Evolutionary conservation across 106 monocot genomes (phyloP), one percentile per base, ranked within the genome.

Genomic region (Dendrobium nobile): DNA sequence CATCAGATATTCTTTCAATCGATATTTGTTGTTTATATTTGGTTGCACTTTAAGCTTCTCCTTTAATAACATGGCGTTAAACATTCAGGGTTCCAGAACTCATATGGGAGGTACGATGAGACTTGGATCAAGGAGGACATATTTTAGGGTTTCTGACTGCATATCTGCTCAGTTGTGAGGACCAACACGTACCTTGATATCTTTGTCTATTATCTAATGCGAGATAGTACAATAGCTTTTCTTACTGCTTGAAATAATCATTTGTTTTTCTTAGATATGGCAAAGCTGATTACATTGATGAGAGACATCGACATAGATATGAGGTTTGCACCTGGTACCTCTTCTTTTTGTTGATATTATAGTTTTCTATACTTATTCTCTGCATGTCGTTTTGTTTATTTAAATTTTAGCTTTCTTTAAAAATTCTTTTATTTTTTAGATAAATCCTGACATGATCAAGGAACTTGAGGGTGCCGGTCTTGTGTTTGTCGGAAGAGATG

Each of bases 21-120:
- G n/a, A 22, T 10, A n/a, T 3, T 61, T 65, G 64, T 33, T 33
- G 77, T 54, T 22, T 7, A 7, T 7, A 55, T 17, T 78, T 11
- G 4, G 2, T 42, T 20, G 40, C 75, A 31, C 19, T 76, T 76
- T 68, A 55, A 54, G 54, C 3, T 41, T n/a, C 19, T 16, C 8
- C 28, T 59, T 59, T 2, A 65, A 65, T 65, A 65, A 31, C 59
- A 67, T 2, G 26, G 54, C 19, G 22, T 76, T 28, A 70, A 16
- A 47, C 73, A 42, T 82, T 11, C 47, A 92, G 93, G 88, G 90
- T 77, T 93, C 93, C 41, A 93, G 85, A 82, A 93, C 90, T 40
- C 93, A 93, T 67, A 93, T 90, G 93, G 93, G 93, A n/a, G 90
- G 87, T 41, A 93, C 90, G 11, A 90, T 93, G 93, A 82, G 90